These are phyloP conservation scores for Pseudonectria foliicola DNA, from an alignment of 2,329 filamentous ascomycete genomes.

Conservation along the genomic window DNA sequence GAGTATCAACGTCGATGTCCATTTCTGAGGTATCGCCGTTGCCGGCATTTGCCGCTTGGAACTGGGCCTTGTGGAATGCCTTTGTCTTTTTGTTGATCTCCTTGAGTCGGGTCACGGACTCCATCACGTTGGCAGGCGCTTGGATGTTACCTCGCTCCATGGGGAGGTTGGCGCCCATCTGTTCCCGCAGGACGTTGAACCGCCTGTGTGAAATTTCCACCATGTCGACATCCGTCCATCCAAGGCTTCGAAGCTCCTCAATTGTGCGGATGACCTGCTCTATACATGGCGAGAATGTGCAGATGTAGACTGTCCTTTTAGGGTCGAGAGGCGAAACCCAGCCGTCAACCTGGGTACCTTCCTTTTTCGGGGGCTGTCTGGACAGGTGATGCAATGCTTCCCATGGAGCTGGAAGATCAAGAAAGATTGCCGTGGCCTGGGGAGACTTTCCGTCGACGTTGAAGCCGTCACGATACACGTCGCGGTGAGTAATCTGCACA, in stretches of 20 bases:
- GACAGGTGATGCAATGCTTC: conserved; percentile 70
- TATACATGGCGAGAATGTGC: conserved; percentile 94
- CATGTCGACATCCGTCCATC: conserved; percentile 92
- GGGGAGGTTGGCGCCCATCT: conserved; percentile 59
- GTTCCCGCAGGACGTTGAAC: conserved; percentile 75
- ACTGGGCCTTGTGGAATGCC: conserved; percentile 49
- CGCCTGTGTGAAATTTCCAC: conserved; percentile 77
- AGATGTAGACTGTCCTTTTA: conserved; percentile 66
- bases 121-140: conserved; percentile 65
- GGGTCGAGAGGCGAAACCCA: conserved; percentile 63
- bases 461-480: conserved; percentile 74
- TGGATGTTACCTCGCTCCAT: conserved; percentile 65
- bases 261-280: conserved; percentile 90
- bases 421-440: conserved; percentile 63
- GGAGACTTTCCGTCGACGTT: conserved; percentile 53
- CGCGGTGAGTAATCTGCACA: conserved; percentile 68
- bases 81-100: conserved; percentile 65
- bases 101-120: conserved; percentile 67
- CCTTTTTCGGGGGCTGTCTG: conserved; percentile 33
- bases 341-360: conserved; percentile 11
- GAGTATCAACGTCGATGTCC: conserved; percentile 26
- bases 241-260: conserved; percentile 67
- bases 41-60: conserved; percentile 8
- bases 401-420: conserved; percentile 78
- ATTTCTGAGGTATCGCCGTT: conserved; percentile 31